Evolutionary conservation across 2,329 filamentous ascomycete species (phyloP).

Genomic region (Venturiaceae sp.): DNA sequence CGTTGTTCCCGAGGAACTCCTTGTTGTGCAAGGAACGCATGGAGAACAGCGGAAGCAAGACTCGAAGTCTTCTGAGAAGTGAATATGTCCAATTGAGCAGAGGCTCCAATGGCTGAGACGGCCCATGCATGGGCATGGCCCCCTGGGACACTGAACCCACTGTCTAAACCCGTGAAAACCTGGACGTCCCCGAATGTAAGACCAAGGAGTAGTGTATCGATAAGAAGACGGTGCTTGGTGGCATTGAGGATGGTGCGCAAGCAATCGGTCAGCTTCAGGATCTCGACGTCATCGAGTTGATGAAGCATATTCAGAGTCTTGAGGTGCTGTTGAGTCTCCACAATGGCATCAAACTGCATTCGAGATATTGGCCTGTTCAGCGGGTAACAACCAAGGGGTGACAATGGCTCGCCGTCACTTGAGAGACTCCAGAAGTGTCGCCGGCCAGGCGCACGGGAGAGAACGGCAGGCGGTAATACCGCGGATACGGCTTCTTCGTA

Average conservation of each 20-base stretch:
- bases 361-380: not conserved
- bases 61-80: not conserved
- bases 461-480: not conserved
- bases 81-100: not conserved
- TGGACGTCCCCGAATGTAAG: not conserved
- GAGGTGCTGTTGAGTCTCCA: not conserved
- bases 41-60: not conserved
- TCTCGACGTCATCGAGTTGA: not conserved
- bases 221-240: not conserved
- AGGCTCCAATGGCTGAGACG: not conserved
- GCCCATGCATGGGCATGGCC: not conserved
- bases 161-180: not conserved
- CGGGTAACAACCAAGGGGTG: constrained; percentile 1
- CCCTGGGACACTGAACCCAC: not conserved
- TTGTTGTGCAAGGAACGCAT: not conserved
- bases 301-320: constrained; percentile 1
- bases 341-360: not conserved
- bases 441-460: not conserved
- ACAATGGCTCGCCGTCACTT: not conserved
- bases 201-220: not conserved
- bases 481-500: not conserved
- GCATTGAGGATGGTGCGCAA: not conserved
- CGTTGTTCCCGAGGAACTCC: not conserved
- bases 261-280: not conserved
- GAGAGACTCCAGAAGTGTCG: not conserved